Base-by-base conservation (phyloP, 2,329 filamentous ascomycete genomes). In the Aureobasidium mangrovei region DNA sequence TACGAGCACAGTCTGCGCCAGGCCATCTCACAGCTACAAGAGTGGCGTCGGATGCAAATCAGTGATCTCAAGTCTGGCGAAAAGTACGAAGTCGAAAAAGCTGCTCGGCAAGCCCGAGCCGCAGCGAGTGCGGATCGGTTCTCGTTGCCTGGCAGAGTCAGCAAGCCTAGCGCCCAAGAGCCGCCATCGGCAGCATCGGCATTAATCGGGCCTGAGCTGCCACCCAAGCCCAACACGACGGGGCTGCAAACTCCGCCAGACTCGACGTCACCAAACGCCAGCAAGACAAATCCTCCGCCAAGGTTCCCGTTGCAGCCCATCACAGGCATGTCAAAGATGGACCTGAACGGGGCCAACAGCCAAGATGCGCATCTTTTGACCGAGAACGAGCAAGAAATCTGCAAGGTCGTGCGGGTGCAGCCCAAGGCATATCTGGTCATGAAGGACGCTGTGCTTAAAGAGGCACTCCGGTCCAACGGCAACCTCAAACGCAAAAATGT, bases 341-440 rank as follows among this genome's bases (percentile, higher is more conserved):
- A 79, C 51, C 77, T 94, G 56, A 84, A 81, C 55, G 84, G 85
- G 61, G 87, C 95, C 54, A 86, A 82, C 35, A 83, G 87, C 0
- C 79, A 86, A 0, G 93, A 97, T 67, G 71, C 91, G 29, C 93
- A 97, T 63, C 80, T 98, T 0, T 75, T 98, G 41, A 88, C 86
- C 0, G 78, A 83, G 0, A 89, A 94, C 60, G 93, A 98, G 69
- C 76, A 82, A 4, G 88, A 95, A 64, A 74, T 98, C 0, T 98
- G 93, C 72, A 87, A 88, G 62, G 79, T 86, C 39, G 79, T 95
- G 10, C 82, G 90, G 40, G 73, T 98, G 51, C 86, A 93, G 69
- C 93, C 93, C 0, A 98, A 98, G 73, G 88, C 93, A 1, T 98
- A 96, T 68, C 72, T 96, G 4, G 89, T 89, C 65, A 89, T 97